phyloP scores from a whole-genome alignment of 495 filamentous ascomycete genomes.

The Penicillium paxilli region DNA sequence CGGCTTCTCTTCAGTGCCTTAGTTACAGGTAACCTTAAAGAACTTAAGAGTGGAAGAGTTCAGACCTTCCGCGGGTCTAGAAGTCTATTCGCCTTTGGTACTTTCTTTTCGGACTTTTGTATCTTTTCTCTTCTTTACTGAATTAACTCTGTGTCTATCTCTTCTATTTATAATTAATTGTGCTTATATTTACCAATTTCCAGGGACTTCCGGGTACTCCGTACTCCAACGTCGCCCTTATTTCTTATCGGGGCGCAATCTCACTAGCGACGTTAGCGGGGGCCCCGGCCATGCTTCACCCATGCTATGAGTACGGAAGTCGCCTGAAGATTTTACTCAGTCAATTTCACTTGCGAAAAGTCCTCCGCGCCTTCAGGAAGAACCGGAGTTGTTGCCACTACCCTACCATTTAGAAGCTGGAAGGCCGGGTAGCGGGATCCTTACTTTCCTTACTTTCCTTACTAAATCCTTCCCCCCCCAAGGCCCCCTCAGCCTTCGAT shows the following conservation, averaged over 20 bases:
- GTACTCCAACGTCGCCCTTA: background rate
- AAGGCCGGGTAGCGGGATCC: conserved; percentile 26
- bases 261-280: conserved; percentile 15
- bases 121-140: background rate
- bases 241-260: conserved; percentile 9
- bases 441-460: conserved; percentile 6
- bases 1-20: too few species aligned
- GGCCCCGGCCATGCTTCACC: conserved; percentile 14
- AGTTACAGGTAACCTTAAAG: too few species aligned
- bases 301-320: conserved; percentile 2
- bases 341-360: background rate
- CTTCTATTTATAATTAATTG: too few species aligned
- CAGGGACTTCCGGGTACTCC: too few species aligned
- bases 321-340: conserved; percentile 14
- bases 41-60: background rate
- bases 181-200: too few species aligned
- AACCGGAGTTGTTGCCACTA: too few species aligned
- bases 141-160: background rate
- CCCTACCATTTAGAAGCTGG: conserved; percentile 18
- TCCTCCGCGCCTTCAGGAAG: background rate
- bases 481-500: conserved; percentile 13
- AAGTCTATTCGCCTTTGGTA: background rate
- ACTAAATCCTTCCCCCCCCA: too few species aligned
- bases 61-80: background rate
- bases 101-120: conserved; percentile 1